These are phyloP conservation scores for Colletotrichum phormii DNA, from an alignment of 2,329 filamentous ascomycete species.

Conservation along the genomic window DNA sequence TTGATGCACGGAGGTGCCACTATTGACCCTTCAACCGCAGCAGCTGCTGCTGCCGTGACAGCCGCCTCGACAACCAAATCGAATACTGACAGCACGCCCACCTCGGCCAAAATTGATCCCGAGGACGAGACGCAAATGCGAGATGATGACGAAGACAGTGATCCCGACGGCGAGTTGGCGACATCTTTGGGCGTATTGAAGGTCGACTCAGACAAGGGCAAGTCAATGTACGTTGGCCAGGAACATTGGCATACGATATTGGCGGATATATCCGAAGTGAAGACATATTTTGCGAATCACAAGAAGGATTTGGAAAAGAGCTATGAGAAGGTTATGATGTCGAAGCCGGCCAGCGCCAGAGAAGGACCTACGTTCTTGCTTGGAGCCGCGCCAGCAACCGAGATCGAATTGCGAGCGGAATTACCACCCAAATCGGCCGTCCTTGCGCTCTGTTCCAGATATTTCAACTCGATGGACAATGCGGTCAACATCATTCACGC, in stretches of 20 bases:
- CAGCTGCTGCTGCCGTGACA: conserved; percentile 43
- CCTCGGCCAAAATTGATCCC: conserved; percentile 61
- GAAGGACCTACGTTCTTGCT: conserved; percentile 84
- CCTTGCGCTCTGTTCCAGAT: conserved; percentile 87
- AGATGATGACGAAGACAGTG: conserved; percentile 71
- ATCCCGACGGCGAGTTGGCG: conserved; percentile 75
- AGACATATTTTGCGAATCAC: conserved; percentile 86
- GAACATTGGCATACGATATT: conserved; percentile 87
- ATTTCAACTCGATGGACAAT: conserved; percentile 85
- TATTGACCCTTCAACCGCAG: conserved; percentile 55
- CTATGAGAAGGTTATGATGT: conserved; percentile 78
- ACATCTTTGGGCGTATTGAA: conserved; percentile 85
- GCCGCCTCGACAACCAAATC: conserved; percentile 42
- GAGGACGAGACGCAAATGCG: conserved; percentile 64
- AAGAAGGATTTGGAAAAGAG: conserved; percentile 91
- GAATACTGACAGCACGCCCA: conserved; percentile 55
- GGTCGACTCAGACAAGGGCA: conserved; percentile 80
- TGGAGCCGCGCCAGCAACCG: conserved; percentile 77
- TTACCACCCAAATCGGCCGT: conserved; percentile 85
- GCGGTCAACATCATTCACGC: conserved; percentile 82
- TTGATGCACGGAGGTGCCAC: conserved; percentile 88
- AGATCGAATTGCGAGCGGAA: conserved; percentile 81
- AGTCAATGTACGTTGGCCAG: conserved; percentile 84
- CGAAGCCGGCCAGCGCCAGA: conserved; percentile 68
- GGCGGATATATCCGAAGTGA: conserved; percentile 89